Percentiles rank a stretch among this genome's conserved stretches.
Evolutionary conservation across 2,329 filamentous ascomycete genomes (phyloP).

Genomic region (Talaromyces albobiverticillius): DNA sequence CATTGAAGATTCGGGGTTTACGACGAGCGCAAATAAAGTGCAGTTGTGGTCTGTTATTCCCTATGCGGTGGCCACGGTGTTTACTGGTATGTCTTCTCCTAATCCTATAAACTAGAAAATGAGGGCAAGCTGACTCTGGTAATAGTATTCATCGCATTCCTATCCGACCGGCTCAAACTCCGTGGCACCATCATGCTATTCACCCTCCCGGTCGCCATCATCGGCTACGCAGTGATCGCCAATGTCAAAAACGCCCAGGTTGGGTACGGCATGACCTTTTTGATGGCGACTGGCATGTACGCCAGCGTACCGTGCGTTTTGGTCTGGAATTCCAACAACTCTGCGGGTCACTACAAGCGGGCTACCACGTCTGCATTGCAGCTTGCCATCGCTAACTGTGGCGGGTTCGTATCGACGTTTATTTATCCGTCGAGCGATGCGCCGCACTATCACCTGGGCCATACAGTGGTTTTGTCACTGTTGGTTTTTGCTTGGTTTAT

Average conservation of each 20-base stretch:
- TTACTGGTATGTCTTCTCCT: constrained; percentile 45
- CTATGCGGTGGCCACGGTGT: constrained; percentile 58
- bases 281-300: constrained; percentile 66
- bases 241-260: constrained; percentile 51
- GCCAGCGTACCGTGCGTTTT: constrained; percentile 61
- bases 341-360: constrained; percentile 66
- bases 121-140: too few species aligned
- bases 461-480: constrained; percentile 60
- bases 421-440: constrained; percentile 58
- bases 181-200: constrained; percentile 62
- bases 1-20: constrained; percentile 55
- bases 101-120: not conserved
- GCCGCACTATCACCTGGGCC: constrained; percentile 59
- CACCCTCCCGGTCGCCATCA: constrained; percentile 62
- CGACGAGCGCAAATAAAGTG: constrained; percentile 54
- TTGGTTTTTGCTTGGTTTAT: constrained; percentile 63
- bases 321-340: constrained; percentile 67
- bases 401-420: constrained; percentile 65
- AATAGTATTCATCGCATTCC: constrained; percentile 41
- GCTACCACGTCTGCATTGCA: constrained; percentile 66
- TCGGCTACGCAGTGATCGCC: constrained; percentile 63
- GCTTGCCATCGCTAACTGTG: constrained; percentile 64
- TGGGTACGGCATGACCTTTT: constrained; percentile 65
- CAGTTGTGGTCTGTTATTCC: constrained; percentile 65
- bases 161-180: constrained; percentile 60